These are phyloP conservation scores for Detonula confervacea DNA, from an alignment of 352 stramenopile species.

Conservation along the genomic window DNA sequence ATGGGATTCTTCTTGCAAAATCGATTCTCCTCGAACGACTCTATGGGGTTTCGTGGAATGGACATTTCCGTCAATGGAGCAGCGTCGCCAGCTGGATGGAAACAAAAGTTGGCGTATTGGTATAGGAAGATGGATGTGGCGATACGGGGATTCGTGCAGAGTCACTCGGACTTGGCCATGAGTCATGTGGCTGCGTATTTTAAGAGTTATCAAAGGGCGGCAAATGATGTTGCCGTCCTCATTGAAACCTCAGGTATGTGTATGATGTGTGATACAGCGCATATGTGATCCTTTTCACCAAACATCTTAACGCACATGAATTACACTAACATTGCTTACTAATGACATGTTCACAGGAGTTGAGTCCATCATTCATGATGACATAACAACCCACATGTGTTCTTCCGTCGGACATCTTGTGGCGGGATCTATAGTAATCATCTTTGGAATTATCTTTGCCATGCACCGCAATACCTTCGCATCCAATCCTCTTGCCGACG, in stretches of 20 bases:
- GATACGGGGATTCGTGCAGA: slow-evolving; percentile 70
- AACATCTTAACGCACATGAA: too few relatives aligned
- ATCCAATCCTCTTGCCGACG: slow-evolving; percentile 39
- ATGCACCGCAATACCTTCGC: slow-evolving; percentile 55
- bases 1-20: slow-evolving; percentile 39
- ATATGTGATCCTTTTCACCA: too few relatives aligned
- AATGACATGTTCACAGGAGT: too few relatives aligned
- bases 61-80: slow-evolving; percentile 22
- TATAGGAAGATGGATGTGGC: slow-evolving; percentile 34
- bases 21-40: slow-evolving; percentile 20
- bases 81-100: slow-evolving; percentile 30
- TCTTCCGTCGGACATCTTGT: slow-evolving; percentile 64
- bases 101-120: slow-evolving; percentile 29
- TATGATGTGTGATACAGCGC: neutral
- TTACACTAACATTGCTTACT: too few relatives aligned
- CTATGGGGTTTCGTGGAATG: slow-evolving; percentile 53
- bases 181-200: slow-evolving; percentile 80
- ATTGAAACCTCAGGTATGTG: slow-evolving; percentile 75
- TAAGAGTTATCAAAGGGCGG: slow-evolving; percentile 77
- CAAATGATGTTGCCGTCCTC: slow-evolving; percentile 76
- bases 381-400: slow-evolving; percentile 81
- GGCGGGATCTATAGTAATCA: slow-evolving; percentile 65
- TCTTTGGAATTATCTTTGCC: slow-evolving; percentile 65
- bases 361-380: slow-evolving; percentile 82
- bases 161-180: slow-evolving; percentile 81